Conservation (phyloP, 331 rosid species). For the Acacia pycnantha region DNA sequence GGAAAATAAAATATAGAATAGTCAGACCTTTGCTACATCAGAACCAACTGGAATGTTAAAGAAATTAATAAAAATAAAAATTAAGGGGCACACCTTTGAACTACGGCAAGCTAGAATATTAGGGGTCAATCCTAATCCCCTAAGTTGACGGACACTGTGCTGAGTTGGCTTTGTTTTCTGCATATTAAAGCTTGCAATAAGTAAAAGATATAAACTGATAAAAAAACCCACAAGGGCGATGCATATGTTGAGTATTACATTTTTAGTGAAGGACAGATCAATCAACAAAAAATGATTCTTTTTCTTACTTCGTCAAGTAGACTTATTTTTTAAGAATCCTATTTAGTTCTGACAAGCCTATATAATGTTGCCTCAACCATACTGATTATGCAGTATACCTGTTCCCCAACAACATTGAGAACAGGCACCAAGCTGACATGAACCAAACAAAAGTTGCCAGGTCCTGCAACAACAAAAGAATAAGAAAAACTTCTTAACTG, state of each 20-base stretch:
- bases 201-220: slow-evolving; percentile 14
- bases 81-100: slow-evolving; percentile 49
- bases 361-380: background rate
- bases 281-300: background rate
- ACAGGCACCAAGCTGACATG: slow-evolving; percentile 86
- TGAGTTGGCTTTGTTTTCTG: slow-evolving; percentile 91
- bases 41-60: background rate
- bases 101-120: slow-evolving; percentile 83
- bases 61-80: slow-evolving; percentile 12
- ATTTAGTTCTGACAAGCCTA: slow-evolving; percentile 4
- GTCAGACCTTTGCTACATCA: background rate
- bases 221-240: background rate
- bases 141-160: slow-evolving; percentile 76
- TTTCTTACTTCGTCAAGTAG: background rate
- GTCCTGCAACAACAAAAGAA: slow-evolving; percentile 40
- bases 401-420: slow-evolving; percentile 80
- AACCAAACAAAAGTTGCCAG: slow-evolving; percentile 75
- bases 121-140: slow-evolving; percentile 76
- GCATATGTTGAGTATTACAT: background rate
- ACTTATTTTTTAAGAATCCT: background rate
- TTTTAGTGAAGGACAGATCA: background rate
- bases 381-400: slow-evolving; percentile 43
- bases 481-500: slow-evolving; percentile 2
- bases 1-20: slow-evolving; percentile 3
- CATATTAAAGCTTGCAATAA: slow-evolving; percentile 25